These are phyloP conservation scores for Penicillium janthinellum DNA, from an alignment of 2,329 filamentous ascomycete genomes.

Conservation along the genomic window DNA sequence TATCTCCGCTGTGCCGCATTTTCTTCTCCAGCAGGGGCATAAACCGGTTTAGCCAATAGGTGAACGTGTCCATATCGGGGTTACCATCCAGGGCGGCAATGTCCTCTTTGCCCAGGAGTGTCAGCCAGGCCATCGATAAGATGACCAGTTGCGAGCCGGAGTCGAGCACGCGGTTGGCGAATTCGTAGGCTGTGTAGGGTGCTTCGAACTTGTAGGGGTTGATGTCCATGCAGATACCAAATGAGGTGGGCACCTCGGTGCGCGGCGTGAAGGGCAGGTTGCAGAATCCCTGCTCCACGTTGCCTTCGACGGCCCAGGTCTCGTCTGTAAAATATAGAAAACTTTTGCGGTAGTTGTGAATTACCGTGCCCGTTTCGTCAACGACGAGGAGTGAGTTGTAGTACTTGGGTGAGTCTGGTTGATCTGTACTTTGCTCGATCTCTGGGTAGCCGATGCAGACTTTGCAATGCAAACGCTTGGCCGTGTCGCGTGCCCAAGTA, in stretches of 20 bases:
- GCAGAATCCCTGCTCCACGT: conserved; percentile 35
- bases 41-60: conserved; percentile 65
- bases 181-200: conserved; percentile 62
- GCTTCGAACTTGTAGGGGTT: conserved; percentile 65
- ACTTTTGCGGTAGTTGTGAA: conserved; percentile 64
- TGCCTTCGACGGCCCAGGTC: conserved; percentile 61
- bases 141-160: conserved; percentile 56
- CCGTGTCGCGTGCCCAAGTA: conserved; percentile 60
- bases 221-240: conserved; percentile 58
- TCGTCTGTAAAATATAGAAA: conserved; percentile 70
- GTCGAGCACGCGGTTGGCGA: conserved; percentile 57
- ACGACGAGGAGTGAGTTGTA: conserved; percentile 65
- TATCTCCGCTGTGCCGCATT: conserved; percentile 31
- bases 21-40: conserved; percentile 50
- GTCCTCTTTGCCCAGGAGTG: conserved; percentile 52
- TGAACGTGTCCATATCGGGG: conserved; percentile 62
- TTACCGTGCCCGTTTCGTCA: conserved; percentile 54
- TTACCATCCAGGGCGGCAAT: conserved; percentile 45
- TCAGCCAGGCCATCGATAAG: conserved; percentile 66
- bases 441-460: conserved; percentile 69
- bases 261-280: conserved; percentile 26
- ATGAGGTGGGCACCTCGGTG: conserved; percentile 42
- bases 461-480: conserved; percentile 57
- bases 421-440: conserved; percentile 27
- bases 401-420: conserved; percentile 33